Evolutionary conservation across 495 filamentous ascomycete species (phyloP).

Genomic region (Hypoxylon perforatum): DNA sequence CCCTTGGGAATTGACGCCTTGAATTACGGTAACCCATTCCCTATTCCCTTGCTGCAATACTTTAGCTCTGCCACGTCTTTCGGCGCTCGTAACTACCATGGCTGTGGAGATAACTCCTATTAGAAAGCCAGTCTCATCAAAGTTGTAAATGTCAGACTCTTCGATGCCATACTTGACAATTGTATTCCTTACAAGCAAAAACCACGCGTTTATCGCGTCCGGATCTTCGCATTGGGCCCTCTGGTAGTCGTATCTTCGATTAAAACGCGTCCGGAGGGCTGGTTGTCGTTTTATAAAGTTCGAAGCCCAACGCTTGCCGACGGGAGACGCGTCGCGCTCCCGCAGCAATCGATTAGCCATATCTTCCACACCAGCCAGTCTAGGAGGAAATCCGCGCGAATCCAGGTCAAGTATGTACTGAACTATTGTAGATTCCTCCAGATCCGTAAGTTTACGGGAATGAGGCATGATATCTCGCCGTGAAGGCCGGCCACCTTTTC

Average conservation of each 20-base stretch:
- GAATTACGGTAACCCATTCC: too few species aligned
- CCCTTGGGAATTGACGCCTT: too few species aligned
- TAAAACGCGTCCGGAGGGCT: slow-evolving; percentile 47
- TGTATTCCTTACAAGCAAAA: slow-evolving; percentile 47
- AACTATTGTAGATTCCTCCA: background rate
- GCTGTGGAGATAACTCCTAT: too few species aligned
- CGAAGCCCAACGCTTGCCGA: slow-evolving; percentile 43
- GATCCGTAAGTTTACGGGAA: background rate
- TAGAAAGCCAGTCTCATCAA: slow-evolving; percentile 57
- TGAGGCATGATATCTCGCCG: background rate
- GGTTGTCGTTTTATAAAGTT: slow-evolving; percentile 48
- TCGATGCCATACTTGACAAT: slow-evolving; percentile 50
- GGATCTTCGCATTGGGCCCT: slow-evolving; percentile 53
- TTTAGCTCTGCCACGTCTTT: too few species aligned
- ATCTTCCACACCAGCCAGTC: slow-evolving; percentile 48
- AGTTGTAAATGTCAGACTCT: slow-evolving; percentile 61
- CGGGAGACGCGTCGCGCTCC: slow-evolving; percentile 26
- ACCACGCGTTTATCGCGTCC: slow-evolving; percentile 47
- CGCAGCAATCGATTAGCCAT: slow-evolving; percentile 52
- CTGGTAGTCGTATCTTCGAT: slow-evolving; percentile 46
- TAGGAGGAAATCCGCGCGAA: slow-evolving; percentile 42
- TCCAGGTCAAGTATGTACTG: slow-evolving; percentile 43
- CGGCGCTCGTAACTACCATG: too few species aligned
- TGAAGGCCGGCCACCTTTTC: too few species aligned
- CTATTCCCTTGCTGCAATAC: too few species aligned